Percentiles rank a stretch among this genome's conserved stretches.
Conservation (phyloP, 495 filamentous ascomycete genomes). For the Choiromyces venosus region DNA sequence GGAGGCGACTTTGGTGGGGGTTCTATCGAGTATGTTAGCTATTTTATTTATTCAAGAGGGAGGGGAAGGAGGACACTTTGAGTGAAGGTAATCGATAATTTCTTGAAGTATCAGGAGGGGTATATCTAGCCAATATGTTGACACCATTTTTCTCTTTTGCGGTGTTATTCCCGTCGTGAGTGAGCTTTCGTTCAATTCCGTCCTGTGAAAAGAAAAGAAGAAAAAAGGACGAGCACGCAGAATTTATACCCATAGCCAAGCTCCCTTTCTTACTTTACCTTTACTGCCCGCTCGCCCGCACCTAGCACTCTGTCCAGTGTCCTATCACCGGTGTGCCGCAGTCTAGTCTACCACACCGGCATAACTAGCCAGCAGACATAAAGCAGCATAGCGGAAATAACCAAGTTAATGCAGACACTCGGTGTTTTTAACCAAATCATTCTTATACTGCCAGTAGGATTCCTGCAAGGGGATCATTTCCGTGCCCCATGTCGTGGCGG, state of each 20-base stretch:
- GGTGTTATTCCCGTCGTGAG: background rate
- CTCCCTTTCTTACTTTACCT: no score
- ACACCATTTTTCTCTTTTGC: background rate
- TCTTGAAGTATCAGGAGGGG: background rate
- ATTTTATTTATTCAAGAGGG: background rate
- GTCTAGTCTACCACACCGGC: background rate
- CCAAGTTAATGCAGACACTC: background rate
- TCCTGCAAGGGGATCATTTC: background rate
- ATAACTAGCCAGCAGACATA: no score
- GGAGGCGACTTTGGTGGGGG: background rate
- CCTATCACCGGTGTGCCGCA: background rate
- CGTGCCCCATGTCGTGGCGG: no score
- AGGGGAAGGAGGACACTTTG: background rate
- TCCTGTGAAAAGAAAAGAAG: no score
- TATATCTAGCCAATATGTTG: background rate
- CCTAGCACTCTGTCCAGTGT: no score
- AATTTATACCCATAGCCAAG: background rate
- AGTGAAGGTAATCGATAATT: background rate
- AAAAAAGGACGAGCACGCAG: background rate
- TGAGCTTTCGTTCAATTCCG: background rate
- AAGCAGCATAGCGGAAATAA: background rate
- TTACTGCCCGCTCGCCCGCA: no score
- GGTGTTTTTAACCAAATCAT: background rate
- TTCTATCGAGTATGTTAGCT: background rate
- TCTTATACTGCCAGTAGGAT: background rate